Evolutionary conservation across 192 early-diverging fungal genomes (phyloP).

Genomic region (Rhizoclosmatium sp.): DNA sequence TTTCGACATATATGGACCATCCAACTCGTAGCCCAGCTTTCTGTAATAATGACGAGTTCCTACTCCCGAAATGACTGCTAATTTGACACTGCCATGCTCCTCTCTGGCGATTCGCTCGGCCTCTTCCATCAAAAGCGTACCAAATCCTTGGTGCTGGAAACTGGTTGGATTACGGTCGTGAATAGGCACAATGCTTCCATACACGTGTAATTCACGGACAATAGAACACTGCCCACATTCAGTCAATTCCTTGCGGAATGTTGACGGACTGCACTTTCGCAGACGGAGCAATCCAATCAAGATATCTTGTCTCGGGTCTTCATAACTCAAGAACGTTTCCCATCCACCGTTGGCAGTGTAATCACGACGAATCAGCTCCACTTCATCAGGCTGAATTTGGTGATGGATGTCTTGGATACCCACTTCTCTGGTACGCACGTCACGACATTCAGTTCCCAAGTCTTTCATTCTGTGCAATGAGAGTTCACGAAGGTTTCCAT

Average conservation of each 20-base stretch:
- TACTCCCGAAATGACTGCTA: constrained; percentile 97
- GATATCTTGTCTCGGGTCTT: constrained; percentile 97
- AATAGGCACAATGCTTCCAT: constrained; percentile 95
- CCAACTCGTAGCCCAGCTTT: constrained; percentile 94
- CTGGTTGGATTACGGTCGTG: constrained; percentile 96
- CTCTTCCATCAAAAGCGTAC: constrained; percentile 99
- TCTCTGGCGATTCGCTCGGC: constrained; percentile 97
- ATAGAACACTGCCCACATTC: constrained; percentile 79
- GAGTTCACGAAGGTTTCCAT: constrained; percentile 96
- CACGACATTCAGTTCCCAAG: constrained; percentile 93
- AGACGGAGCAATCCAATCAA: constrained; percentile 93
- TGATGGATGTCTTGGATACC: constrained; percentile 98
- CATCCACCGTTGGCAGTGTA: constrained; percentile 98
- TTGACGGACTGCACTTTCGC: constrained; percentile 88
- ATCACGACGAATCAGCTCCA: constrained; percentile 96
- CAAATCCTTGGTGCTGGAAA: constrained; percentile 99
- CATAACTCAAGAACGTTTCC: constrained; percentile 99
- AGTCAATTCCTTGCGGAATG: constrained; percentile 93
- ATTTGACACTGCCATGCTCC: constrained; percentile 94
- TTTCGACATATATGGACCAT: constrained; percentile 95
- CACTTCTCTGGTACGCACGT: constrained; percentile 98
- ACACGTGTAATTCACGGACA: constrained; percentile 97
- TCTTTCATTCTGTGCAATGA: constrained; percentile 96
- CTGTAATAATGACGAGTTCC: constrained; percentile 98
- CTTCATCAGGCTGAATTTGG: constrained; percentile 91